These are phyloP conservation scores for Fraxinus velutina DNA, from an alignment of 305 asterid genomes.

Conservation along the genomic window DNA sequence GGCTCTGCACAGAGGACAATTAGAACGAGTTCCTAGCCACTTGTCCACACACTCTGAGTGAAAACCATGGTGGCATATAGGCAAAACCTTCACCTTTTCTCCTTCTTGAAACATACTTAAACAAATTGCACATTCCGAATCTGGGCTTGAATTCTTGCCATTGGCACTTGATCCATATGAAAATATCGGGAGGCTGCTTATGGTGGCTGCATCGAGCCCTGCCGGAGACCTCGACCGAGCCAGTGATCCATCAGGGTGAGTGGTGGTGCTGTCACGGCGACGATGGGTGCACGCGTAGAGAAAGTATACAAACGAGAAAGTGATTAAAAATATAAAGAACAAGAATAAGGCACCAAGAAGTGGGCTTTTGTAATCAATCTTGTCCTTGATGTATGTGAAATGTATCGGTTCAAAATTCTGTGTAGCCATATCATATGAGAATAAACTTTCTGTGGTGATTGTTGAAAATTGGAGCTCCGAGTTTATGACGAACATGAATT, in stretches of 20 bases:
- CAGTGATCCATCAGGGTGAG: slow-evolving; percentile 6
- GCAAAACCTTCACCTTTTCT: slow-evolving; percentile 41
- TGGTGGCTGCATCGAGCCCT: slow-evolving; percentile 39
- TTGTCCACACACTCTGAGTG: slow-evolving; percentile 43
- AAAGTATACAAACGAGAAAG: slow-evolving; percentile 29
- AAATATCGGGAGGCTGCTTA: slow-evolving; percentile 31
- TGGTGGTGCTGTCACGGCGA: neutral
- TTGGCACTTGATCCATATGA: slow-evolving; percentile 20
- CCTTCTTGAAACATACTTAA: slow-evolving; percentile 38
- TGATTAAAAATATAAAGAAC: slow-evolving; percentile 27
- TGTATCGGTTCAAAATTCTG: slow-evolving; percentile 30
- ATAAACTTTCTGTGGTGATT: neutral
- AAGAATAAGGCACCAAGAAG: slow-evolving; percentile 29
- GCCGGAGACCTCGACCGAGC: neutral
- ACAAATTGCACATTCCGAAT: slow-evolving; percentile 46
- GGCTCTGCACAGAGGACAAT: slow-evolving; percentile 44
- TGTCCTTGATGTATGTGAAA: slow-evolving; percentile 24
- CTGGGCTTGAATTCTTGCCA: slow-evolving; percentile 26
- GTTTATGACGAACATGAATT: neutral
- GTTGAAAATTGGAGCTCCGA: slow-evolving; percentile 2
- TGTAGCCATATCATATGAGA: slow-evolving; percentile 30
- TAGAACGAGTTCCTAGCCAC: slow-evolving; percentile 44
- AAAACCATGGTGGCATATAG: slow-evolving; percentile 41
- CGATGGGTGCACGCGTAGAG: slow-evolving; percentile 32
- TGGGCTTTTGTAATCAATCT: slow-evolving; percentile 27